These are phyloP conservation scores for Scleroderma bovista DNA, from an alignment of 768 basidiomycete species.

Conservation along the genomic window DNA sequence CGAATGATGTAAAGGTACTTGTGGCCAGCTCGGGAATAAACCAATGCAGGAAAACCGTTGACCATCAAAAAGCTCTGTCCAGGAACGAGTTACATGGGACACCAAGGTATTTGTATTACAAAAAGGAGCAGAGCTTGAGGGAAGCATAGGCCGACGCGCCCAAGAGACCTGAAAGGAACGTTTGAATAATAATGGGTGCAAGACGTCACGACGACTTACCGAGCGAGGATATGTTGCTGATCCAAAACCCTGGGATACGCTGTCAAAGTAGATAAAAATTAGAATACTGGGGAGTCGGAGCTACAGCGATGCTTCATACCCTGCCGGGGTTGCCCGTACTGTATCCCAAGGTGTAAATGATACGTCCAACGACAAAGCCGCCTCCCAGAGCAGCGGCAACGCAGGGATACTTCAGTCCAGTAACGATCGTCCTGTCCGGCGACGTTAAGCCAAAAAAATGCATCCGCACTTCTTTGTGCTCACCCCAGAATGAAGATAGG, in stretches of 20 bases:
- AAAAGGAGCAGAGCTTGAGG: constrained; percentile 20
- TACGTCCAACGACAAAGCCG: constrained; percentile 34
- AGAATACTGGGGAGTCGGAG: constrained; percentile 1
- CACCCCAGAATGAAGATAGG: constrained; percentile 43
- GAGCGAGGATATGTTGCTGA: constrained; percentile 11
- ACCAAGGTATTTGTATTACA: constrained; percentile 2
- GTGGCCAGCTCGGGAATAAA: no score
- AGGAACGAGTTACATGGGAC: no score
- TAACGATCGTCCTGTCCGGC: constrained; percentile 34
- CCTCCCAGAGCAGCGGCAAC: constrained; percentile 38
- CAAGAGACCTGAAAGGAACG: constrained; percentile 15
- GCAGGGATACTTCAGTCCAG: constrained; percentile 36
- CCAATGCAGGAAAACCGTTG: no score
- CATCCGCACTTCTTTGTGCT: constrained; percentile 8
- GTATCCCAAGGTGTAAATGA: constrained; percentile 46
- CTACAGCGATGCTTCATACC: constrained; percentile 22
- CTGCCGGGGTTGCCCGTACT: constrained; percentile 36
- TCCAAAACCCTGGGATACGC: constrained; percentile 16
- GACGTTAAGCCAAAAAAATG: constrained; percentile 1
- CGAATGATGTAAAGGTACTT: no score
- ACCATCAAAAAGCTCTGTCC: no score
- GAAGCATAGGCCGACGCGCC: constrained; percentile 24
- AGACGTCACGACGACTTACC: constrained; percentile 11
- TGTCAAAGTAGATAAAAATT: constrained; percentile 5
- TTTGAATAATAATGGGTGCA: not conserved